Evolutionary conservation across 176 grass and related monocot genomes (phyloP), one percentile per base, ranked within the genome.

Genomic region (Thalia dealbata): DNA sequence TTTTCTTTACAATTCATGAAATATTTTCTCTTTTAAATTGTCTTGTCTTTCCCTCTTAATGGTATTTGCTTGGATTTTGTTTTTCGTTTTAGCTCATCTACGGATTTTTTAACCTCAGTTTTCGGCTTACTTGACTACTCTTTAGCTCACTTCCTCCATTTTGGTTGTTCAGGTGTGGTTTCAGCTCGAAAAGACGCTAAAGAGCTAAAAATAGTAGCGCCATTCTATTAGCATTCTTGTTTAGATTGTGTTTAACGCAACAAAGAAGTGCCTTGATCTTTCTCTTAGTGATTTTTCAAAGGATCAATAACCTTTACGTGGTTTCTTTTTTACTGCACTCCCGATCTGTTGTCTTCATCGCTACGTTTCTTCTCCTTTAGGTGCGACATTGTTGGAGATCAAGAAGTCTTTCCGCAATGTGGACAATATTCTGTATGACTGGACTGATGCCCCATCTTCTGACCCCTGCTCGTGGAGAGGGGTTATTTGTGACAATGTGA

Each of bases 381-480:
- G 95, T 28, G 78, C 88, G 23, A 88, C 86, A 77, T 72, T 99
- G 74, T 52, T 91, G 63, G 88, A 99, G 79, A 88, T 99, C 55
- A 99, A 95, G 64, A 99, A 95, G 76, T 95, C 95, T 3, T 95
- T 99, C 79, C 79, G 95, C 63, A 99, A 99, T 82, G 88, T 91
- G 51, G 95, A 86, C 73, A 99, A 99, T 68, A 80, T 87, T 51
- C 75, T 99, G 74, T 99, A 93, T 75, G 90, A 99, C 79, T 99
- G 95, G 95, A 80, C 86, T 43, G 79, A 76, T 1, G 85, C 86
- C 9, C 81, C 80, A 41, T 70, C 50, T 15, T 75, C 84, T 8
- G 84, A 82, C 32, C 76, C 85, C 72, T 99, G 95, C 46, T 95
- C 85, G 29, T 99, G 95, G 95, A 86, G 95, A 77, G 90, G 95